Evolutionary conservation across 1,284 basidiomycete genomes (phyloP).

Genomic region (Trichosporon sp.): DNA sequence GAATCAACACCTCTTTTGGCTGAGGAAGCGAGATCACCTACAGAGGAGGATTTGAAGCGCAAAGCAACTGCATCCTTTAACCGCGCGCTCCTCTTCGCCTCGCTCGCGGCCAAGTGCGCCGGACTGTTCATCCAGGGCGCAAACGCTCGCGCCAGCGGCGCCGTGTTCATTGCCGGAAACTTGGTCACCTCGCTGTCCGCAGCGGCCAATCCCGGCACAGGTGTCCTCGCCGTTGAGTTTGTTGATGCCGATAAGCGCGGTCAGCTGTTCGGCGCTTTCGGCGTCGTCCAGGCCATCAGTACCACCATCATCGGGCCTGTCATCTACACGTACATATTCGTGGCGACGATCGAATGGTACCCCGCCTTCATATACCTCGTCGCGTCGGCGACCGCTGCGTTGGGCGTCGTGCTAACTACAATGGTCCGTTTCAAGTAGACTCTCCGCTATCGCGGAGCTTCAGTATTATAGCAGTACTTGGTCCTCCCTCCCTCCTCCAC

Average conservation of each 20-base stretch:
- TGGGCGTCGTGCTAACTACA: background rate
- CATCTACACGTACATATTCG: background rate
- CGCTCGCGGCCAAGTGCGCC: background rate
- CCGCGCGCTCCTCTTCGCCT: background rate
- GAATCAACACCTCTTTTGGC: background rate
- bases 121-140: background rate
- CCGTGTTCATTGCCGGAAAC: background rate
- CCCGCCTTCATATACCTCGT: background rate
- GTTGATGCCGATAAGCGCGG: background rate
- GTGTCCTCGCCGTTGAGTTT: background rate
- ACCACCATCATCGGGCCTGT: background rate
- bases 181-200: background rate
- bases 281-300: background rate
- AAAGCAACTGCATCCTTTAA: background rate
- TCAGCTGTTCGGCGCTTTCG: background rate
- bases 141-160: background rate
- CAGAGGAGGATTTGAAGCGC: background rate
- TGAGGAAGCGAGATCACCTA: background rate
- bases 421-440: background rate
- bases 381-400: background rate
- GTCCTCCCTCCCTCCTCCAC: too few species aligned
- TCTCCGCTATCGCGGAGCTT: too few species aligned
- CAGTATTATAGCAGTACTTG: too few species aligned
- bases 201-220: background rate
- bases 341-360: background rate